Base-by-base conservation (phyloP, 1,284 basidiomycete species). In the Tilletia indica region DNA sequence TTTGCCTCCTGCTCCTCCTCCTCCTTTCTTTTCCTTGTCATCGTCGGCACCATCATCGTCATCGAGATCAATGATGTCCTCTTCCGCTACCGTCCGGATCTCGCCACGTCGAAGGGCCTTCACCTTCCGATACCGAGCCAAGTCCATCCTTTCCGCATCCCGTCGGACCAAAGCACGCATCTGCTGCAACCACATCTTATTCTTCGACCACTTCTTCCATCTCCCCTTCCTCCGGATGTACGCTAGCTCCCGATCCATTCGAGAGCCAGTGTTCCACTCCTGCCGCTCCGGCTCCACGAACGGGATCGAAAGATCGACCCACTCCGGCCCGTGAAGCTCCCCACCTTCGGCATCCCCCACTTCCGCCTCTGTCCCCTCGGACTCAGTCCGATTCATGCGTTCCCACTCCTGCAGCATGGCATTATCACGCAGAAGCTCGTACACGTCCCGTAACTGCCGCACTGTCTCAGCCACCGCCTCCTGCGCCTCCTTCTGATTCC, bases 181-280 rank as follows among this genome's bases (percentile, higher is more conserved):
- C 61, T 64, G 61, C 61, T 34, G 36, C 4, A 64, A n/a, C 61
- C 61, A 64, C 16, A 64, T 14, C 36, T 64, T 64, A 14, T 64
- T 38, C 34, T 39, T 64, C 19, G 61, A 64, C 61, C 61, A 64
- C 51, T 11, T 25, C 19, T 31, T 31, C 25, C 25, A 31, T 31
- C 19, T 19, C 16, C 21, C 21, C 21, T 54, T 54, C 21, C 21
- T 11, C 16, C 12, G 12, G 16, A 54, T 19, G 12, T 54, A 19
- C 8, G 11, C 51, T 2, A 54, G 16, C 19, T 54, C 51, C 51
- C 51, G 51, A n/a, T 54, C 51, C 51, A 54, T 16, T 12, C 19
- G 6, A 25, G 51, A 31, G 51, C 21, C 12, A 19, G 51, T n/a
- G 19, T 25, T 54, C 19, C n/a, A 11, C 8, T 54, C 51, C 42